A percentile compares a stretch with the other conserved stretches of the same genome.
Evolutionary conservation across 2,329 filamentous ascomycete genomes (phyloP).

Genomic region (Fusarium luffae): DNA sequence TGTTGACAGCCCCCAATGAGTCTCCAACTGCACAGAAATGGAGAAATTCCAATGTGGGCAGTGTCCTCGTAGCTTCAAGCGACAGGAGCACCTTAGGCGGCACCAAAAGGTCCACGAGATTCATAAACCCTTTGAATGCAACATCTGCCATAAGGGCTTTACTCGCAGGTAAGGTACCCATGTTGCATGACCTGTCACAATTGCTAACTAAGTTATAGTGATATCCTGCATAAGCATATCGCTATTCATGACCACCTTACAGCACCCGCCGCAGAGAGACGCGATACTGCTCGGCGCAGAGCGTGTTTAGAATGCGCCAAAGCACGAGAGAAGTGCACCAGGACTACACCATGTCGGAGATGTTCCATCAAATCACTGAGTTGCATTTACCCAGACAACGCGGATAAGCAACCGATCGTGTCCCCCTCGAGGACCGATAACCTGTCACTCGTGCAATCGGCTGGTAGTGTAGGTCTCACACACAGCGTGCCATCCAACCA

Average conservation of each 20-base stretch:
- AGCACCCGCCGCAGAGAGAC: neutral
- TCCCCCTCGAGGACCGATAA: neutral
- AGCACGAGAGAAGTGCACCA: slow-evolving; percentile 32
- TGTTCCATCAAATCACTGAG: slow-evolving; percentile 14
- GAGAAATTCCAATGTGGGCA: slow-evolving; percentile 29
- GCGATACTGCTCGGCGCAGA: neutral
- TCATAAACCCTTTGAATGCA: slow-evolving; percentile 23
- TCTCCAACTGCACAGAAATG: neutral
- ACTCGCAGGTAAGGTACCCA: slow-evolving; percentile 25
- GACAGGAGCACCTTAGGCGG: slow-evolving; percentile 35
- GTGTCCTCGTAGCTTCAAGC: slow-evolving; percentile 33
- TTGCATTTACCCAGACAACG: slow-evolving; percentile 14
- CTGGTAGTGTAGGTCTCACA: neutral
- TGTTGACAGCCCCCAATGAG: neutral
- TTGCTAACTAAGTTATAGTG: neutral
- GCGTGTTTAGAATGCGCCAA: slow-evolving; percentile 31
- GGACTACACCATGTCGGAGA: slow-evolving; percentile 20
- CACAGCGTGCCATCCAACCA: neutral
- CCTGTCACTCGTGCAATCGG: neutral
- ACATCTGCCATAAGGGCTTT: slow-evolving; percentile 31
- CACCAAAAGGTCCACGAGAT: slow-evolving; percentile 33
- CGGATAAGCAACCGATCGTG: accelerated
- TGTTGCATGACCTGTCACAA: accelerated
- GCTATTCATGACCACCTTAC: slow-evolving; percentile 4
- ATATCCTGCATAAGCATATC: slow-evolving; percentile 8